These are phyloP conservation scores for Rhynchospora tenuis DNA, from an alignment of 176 grass and related monocot genomes.

Conservation along the genomic window DNA sequence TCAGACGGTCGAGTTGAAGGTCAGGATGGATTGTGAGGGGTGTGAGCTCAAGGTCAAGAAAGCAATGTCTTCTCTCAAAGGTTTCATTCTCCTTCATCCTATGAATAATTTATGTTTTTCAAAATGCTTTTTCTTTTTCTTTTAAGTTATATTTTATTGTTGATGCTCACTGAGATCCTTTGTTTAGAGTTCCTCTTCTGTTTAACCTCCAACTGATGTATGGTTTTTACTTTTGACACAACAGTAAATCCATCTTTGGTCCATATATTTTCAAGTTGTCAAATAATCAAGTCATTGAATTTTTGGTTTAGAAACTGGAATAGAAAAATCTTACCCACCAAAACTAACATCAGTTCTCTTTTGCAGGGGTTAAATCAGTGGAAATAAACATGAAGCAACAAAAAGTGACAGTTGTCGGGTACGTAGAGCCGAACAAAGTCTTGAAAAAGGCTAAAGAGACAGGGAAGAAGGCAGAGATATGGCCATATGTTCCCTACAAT, in stretches of 20 bases:
- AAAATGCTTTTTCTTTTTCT: too few relatives aligned
- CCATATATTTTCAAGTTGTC: neutral
- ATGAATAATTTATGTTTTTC: too few relatives aligned
- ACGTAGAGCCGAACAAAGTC: conserved; percentile 46
- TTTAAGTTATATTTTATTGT: too few relatives aligned
- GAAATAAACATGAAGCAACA: conserved; percentile 60
- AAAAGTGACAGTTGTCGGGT: conserved; percentile 52
- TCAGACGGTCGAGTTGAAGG: conserved; percentile 61
- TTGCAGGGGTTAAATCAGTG: conserved; percentile 49
- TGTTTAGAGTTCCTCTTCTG: neutral
- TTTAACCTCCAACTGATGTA: neutral
- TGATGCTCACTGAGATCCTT: too few relatives aligned
- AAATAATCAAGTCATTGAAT: neutral
- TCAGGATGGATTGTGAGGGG: conserved; percentile 75
- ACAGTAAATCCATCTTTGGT: neutral
- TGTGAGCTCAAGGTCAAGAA: conserved; percentile 68
- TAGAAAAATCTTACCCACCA: neutral
- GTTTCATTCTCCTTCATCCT: conserved; percentile 7
- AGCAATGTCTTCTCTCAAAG: conserved; percentile 53
- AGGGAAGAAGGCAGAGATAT: conserved; percentile 54
- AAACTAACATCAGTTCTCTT: neutral
- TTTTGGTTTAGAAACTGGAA: neutral
- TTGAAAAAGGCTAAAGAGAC: conserved; percentile 48
- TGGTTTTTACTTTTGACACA: neutral
- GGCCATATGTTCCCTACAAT: conserved; percentile 57